Base-by-base conservation (phyloP, 371 early-diverging fungal species). In the Mortierella sp. region DNA sequence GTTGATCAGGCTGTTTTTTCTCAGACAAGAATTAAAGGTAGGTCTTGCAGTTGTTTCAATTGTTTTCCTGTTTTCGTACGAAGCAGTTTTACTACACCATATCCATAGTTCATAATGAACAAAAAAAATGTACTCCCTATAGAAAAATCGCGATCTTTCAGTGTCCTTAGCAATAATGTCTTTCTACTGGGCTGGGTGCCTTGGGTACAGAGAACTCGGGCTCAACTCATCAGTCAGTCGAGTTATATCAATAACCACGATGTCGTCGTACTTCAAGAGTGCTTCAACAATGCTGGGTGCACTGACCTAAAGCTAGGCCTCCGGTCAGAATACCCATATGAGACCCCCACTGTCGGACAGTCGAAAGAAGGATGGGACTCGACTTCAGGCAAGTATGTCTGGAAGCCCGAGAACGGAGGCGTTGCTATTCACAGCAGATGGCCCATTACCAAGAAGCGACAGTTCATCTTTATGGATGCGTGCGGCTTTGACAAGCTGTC, bases 361-460 rank as follows among this genome's bases (percentile, higher is more conserved):
- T 47, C 50, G n/a, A 61, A 48, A 46, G 30, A 47, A n/a, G 70
- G 62, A 6, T 70, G 63, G 70, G 57, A 62, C 32, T 70, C 70
- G 15, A 62, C 70, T 15, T 56, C 53, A 17, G 70, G 63, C 30
- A 47, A 57, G 27, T 62, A 56, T 47, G 60, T 31, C 5, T 15
- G 30, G 9, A 1, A 37, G 4, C 37, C 37, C 7, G 63, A 62
- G 58, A 58, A 62, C n/a, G 70, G 70, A 31, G 70, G 70, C 21
- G 70, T 70, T 14, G 42, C 51, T 7, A 53, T 70, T 37, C 50
- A 57, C 28, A 63, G 63, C 59, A 70, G 63, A 44, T 70, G 70
- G 64, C 70, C 70, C 46, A 70, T 70, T 21, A 57, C 47, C 32
- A 23, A 62, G 50, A 62, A 63, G 55, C 59, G 57, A 15, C 70